phyloP scores from a whole-genome alignment of 108 stramenopile genomes.

The Chaetoceros muelleri region DNA sequence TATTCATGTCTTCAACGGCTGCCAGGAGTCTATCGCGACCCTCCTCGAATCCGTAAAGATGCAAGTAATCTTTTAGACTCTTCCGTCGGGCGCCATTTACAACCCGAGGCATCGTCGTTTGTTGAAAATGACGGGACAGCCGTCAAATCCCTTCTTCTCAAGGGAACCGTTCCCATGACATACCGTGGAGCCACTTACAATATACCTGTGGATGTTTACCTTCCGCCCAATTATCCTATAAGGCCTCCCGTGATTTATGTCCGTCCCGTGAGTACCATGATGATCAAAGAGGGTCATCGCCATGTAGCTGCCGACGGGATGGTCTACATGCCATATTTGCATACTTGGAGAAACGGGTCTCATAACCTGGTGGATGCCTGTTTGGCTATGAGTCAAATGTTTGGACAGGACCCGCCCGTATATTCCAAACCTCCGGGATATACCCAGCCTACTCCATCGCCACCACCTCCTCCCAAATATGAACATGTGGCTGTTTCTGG shows the following conservation, averaged over 20 bases:
- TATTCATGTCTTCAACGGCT: conserved; percentile 38
- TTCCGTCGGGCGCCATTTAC: conserved; percentile 41
- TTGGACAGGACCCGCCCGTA: conserved; percentile 91
- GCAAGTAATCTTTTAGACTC: conserved; percentile 43
- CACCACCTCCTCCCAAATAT: conserved; percentile 12
- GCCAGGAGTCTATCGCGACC: conserved; percentile 70
- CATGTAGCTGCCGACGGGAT: conserved; percentile 80
- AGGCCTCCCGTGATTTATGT: conserved; percentile 80
- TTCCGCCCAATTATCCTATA: conserved; percentile 78
- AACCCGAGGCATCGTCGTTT: conserved; percentile 46
- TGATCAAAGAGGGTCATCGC: conserved; percentile 77
- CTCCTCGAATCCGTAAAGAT: conserved; percentile 61
- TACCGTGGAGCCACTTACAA: conserved; percentile 83
- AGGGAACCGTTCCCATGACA: conserved; percentile 86
- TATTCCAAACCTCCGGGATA: conserved; percentile 44
- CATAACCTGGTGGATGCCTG: conserved; percentile 73
- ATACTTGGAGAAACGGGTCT: conserved; percentile 69
- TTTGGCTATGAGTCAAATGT: conserved; percentile 75
- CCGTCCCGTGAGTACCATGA: conserved; percentile 66
- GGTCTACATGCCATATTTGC: conserved; percentile 91
- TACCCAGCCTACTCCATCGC: conserved; percentile 17
- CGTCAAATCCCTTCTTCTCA: conserved; percentile 37
- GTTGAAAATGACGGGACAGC: conserved; percentile 52
- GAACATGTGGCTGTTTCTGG: no score
- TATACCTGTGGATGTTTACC: conserved; percentile 85